Conservation (phyloP, 108 stramenopile genomes). For the Schizochytrium sp. region DNA sequence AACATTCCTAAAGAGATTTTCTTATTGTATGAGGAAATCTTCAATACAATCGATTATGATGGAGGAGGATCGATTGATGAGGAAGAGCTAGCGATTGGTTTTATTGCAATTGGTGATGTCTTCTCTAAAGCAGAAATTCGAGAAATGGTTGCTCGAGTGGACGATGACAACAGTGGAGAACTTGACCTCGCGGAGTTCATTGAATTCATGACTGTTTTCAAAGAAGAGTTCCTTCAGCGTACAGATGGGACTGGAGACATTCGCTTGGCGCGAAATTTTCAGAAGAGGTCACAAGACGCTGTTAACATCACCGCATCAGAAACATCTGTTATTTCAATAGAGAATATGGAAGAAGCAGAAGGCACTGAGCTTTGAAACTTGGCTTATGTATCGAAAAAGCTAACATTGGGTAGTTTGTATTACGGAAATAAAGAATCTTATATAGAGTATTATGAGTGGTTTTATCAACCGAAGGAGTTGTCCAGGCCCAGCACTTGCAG, state of each 20-base stretch:
- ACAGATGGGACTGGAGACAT: neutral
- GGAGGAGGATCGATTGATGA: constrained; percentile 66
- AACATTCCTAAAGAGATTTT: constrained; percentile 26
- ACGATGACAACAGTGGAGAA: constrained; percentile 66
- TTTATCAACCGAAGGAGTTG: too few relatives aligned
- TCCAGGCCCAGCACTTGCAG: too few relatives aligned
- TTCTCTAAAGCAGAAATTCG: constrained; percentile 60
- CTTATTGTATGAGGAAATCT: constrained; percentile 59
- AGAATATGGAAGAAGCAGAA: too few relatives aligned
- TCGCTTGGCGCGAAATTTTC: neutral
- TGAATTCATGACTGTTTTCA: constrained; percentile 62
- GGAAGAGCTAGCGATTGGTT: constrained; percentile 67
- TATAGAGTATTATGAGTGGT: too few relatives aligned
- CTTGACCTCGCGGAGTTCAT: constrained; percentile 67
- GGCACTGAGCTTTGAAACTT: too few relatives aligned
- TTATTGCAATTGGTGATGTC: constrained; percentile 63
- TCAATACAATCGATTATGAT: constrained; percentile 65
- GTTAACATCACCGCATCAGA: too few relatives aligned
- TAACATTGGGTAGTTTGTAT: too few relatives aligned
- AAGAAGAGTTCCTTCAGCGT: constrained; percentile 5
- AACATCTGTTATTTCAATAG: too few relatives aligned
- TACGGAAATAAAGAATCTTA: too few relatives aligned
- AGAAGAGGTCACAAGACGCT: neutral
- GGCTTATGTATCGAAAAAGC: too few relatives aligned
- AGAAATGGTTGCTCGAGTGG: constrained; percentile 64